Evolutionary conservation across 2,329 filamentous ascomycete species (phyloP).

Genomic region (Xenoacremonium recifei): DNA sequence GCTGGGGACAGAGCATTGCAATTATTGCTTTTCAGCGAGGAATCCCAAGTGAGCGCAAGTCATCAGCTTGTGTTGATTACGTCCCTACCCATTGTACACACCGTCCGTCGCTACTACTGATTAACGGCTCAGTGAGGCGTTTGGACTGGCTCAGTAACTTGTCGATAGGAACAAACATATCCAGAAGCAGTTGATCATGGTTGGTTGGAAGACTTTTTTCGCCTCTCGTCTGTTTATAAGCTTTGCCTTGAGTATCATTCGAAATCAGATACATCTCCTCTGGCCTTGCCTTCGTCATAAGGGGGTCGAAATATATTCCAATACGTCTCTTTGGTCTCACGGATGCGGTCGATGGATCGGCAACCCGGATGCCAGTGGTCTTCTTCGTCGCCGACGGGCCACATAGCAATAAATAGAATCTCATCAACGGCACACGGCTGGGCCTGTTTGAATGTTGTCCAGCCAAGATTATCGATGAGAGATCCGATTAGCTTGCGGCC

Average conservation of each 20-base stretch:
- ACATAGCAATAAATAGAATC: conserved; percentile 62
- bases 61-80: conserved; percentile 43
- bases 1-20: conserved; percentile 5
- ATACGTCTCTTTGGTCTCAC: conserved; percentile 15
- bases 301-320: conserved; percentile 15
- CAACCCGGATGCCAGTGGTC: conserved; percentile 47
- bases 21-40: conserved; percentile 7
- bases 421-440: conserved; percentile 51
- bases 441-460: conserved; percentile 61
- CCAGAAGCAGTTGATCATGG: too few relatives aligned
- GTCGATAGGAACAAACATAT: too few relatives aligned
- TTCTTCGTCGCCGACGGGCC: conserved; percentile 54
- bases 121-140: too few relatives aligned
- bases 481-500: conserved; percentile 17
- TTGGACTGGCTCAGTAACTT: too few relatives aligned
- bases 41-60: conserved; percentile 31
- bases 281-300: too few relatives aligned
- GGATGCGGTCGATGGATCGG: conserved; percentile 25
- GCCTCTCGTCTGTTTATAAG: too few relatives aligned
- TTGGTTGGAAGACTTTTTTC: too few relatives aligned
- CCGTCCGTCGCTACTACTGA: conserved; percentile 31
- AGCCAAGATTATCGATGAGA: conserved; percentile 51
- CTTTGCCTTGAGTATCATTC: too few relatives aligned
- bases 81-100: conserved; percentile 45
- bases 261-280: too few relatives aligned